Evolutionary conservation across 2,329 filamentous ascomycete species (phyloP).

Genomic region (Trichoderma citrinoviride): DNA sequence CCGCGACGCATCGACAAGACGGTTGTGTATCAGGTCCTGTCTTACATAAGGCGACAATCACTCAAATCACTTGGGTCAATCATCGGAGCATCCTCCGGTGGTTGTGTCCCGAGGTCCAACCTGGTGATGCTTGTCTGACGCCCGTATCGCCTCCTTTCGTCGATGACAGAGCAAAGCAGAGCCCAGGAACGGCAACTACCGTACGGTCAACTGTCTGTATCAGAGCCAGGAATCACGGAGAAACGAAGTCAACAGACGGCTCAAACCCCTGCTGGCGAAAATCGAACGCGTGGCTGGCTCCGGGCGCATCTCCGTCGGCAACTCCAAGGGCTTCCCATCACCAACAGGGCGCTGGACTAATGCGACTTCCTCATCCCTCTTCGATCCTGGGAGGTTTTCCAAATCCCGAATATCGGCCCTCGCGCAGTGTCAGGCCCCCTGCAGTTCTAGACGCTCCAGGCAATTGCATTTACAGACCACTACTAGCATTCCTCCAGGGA

Average conservation of each 20-base stretch:
- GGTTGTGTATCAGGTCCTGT: not conserved
- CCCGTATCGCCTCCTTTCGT: not conserved
- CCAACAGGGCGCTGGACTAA: not conserved
- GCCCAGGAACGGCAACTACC: not conserved
- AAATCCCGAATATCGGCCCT: not conserved
- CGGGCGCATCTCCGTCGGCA: not conserved
- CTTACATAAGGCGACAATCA: too few species aligned
- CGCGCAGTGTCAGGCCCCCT: not conserved
- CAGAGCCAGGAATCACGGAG: not conserved
- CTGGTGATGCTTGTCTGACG: not conserved
- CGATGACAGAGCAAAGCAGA: not conserved
- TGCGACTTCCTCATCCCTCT: not conserved
- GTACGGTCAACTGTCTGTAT: not conserved
- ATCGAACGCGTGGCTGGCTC: not conserved
- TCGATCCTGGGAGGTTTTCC: not conserved
- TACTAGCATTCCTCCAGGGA: not conserved
- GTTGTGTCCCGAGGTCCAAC: not conserved
- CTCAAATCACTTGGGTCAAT: too few species aligned
- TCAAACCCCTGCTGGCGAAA: not conserved
- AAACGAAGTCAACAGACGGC: not conserved
- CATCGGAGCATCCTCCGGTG: not conserved
- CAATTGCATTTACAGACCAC: not conserved
- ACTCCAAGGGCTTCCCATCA: not conserved
- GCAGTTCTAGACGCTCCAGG: not conserved
- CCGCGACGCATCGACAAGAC: not conserved